Conservation (phyloP, 73 alveolate genomes). For the Tetrahymena thermophila region DNA sequence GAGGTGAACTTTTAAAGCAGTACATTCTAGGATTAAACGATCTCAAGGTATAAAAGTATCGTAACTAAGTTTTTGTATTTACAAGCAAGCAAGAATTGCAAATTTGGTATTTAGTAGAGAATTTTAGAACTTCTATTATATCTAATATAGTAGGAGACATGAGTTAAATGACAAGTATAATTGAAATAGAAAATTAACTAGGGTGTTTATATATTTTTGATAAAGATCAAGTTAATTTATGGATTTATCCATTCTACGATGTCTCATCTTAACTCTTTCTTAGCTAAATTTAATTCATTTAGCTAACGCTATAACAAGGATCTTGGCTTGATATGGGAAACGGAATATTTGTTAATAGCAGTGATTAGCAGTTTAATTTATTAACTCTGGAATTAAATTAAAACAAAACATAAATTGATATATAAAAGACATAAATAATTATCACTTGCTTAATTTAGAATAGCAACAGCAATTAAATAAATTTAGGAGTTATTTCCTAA, state of each 20-base stretch:
- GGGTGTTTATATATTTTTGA: background rate
- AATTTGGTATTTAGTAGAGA: background rate
- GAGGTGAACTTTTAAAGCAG: background rate
- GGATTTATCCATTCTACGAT: background rate
- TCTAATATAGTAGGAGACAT: background rate
- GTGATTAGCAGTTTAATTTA: background rate
- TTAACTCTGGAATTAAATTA: background rate
- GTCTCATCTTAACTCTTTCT: background rate
- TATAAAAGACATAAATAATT: background rate
- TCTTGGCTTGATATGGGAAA: background rate
- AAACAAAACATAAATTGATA: background rate
- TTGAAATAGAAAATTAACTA: background rate
- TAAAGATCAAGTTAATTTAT: background rate
- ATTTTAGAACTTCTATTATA: background rate
- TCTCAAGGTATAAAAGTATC: background rate
- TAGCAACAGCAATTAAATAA: background rate
- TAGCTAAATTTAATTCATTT: background rate
- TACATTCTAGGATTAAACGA: background rate
- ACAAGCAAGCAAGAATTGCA: background rate
- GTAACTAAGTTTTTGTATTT: background rate
- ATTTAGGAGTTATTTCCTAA: background rate
- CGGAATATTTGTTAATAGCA: background rate
- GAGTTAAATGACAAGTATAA: background rate
- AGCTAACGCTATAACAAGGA: background rate
- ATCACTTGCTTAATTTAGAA: background rate